Conservation (phyloP, 148 eudicot genomes). For the Chenopodium berlandieri region DNA sequence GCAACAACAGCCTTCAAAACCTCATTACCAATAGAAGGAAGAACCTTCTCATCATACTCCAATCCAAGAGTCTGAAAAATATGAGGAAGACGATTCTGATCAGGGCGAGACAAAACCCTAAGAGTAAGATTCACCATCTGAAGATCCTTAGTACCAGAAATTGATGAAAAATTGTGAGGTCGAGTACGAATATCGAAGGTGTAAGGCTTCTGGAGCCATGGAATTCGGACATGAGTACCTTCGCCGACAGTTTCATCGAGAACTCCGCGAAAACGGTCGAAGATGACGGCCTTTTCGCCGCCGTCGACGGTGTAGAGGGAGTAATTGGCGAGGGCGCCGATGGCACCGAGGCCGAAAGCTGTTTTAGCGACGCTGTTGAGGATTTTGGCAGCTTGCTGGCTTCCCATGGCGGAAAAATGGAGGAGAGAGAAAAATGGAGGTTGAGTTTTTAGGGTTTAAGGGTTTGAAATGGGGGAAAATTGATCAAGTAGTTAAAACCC, state of each 20-base stretch:
- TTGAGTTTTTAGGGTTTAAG: slow-evolving; percentile 6
- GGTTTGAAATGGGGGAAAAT: not conserved
- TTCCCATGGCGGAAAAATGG: slow-evolving; percentile 12
- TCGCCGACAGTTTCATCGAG: slow-evolving; percentile 63
- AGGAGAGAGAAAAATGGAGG: not conserved
- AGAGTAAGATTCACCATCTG: slow-evolving; percentile 95
- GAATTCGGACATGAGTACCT: slow-evolving; percentile 85
- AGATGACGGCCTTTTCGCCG: slow-evolving; percentile 88
- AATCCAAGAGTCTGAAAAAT: slow-evolving; percentile 68
- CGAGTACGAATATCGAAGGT: slow-evolving; percentile 87
- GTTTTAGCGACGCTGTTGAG: slow-evolving; percentile 44
- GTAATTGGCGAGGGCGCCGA: slow-evolving; percentile 51
- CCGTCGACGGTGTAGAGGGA: slow-evolving; percentile 94
- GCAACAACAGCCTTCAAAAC: slow-evolving; percentile 87
- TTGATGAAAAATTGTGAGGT: slow-evolving; percentile 76
- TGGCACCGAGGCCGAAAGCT: slow-evolving; percentile 51
- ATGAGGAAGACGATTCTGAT: slow-evolving; percentile 42
- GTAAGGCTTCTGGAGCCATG: slow-evolving; percentile 82
- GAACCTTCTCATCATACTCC: slow-evolving; percentile 83
- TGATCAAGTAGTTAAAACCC: not conserved
- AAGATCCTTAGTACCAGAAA: slow-evolving; percentile 88
- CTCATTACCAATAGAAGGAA: slow-evolving; percentile 93
- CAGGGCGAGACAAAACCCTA: slow-evolving; percentile 75
- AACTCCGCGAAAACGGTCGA: slow-evolving; percentile 86
- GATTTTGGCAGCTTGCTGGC: slow-evolving; percentile 38